Evolutionary conservation across 2,329 filamentous ascomycete species (phyloP), one percentile per base, ranked within the genome.

Genomic region (Ramularia endophylla): DNA sequence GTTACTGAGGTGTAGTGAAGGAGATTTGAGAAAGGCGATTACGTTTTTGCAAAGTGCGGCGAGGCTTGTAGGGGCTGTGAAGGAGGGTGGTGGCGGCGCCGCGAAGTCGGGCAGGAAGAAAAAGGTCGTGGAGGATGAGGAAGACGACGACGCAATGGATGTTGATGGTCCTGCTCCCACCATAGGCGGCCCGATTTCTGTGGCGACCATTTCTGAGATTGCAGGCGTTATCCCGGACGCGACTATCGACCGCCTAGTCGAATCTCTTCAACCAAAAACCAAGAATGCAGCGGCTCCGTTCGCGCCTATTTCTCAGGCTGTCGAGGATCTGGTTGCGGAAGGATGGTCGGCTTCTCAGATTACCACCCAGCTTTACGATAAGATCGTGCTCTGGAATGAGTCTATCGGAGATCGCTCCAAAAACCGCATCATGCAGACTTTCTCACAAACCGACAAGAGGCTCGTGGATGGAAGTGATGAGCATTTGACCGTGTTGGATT

Each of bases 1-100:
- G 22, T 69, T 98, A 44, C 87, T 98, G 51, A 76, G 78, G 48
- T 94, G 87, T 53, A 87, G 86, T 41, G 92, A 98, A 57, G 92
- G 94, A 29, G 94, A 99, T 73, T 65, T 99, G 66, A 75, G 94
- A 64, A 94, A 95, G 62, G 90, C 92, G 1, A 97, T 98, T 56
- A 98, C 92, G 0, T 97, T 87, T 58, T 62, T 99, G 60, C 92
- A 99, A 67, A 94, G 87, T 61, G 89, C 89, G n/a, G 89, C 90
- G 17, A 73, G 88, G 47, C 67, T 98, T 30, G 87, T 94, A 1
- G 87, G 88, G 1, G 83, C 85, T 3, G 62, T 66, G 11, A 25
- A 6, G 22, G 52, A 58, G 32, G 44, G 36, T 8, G 35, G 40
- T 13, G 48, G 48, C 8, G 54, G 58, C 12, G 54, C 57, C 3